Evolutionary conservation across 2,329 filamentous ascomycete genomes (phyloP).

Genomic region (Colletotrichum eremochloae): DNA sequence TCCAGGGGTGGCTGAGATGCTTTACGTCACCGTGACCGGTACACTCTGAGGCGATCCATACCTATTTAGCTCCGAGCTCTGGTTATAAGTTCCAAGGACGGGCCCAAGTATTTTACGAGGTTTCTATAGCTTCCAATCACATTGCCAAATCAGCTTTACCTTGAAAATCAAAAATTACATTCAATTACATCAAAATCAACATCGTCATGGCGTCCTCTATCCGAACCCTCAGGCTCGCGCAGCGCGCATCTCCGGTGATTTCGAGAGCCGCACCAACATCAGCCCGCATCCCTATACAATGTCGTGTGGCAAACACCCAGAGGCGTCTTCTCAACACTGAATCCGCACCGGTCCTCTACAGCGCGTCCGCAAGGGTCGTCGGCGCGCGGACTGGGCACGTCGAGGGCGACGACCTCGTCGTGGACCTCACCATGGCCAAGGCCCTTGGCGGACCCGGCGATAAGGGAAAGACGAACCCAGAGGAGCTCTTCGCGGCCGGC

Average conservation of each 20-base stretch:
- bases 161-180: no score
- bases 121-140: not conserved
- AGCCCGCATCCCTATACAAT: not conserved
- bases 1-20: not conserved
- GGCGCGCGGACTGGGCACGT: constrained; percentile 53
- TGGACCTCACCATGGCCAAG: constrained; percentile 59
- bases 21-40: constrained; percentile 25
- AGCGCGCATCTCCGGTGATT: constrained; percentile 10
- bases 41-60: constrained; percentile 10
- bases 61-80: not conserved
- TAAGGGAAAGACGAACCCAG: constrained; percentile 59
- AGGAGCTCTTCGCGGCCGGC: constrained; percentile 62
- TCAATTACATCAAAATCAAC: not conserved
- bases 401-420: constrained; percentile 47
- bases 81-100: not conserved
- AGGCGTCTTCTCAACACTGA: constrained; percentile 54
- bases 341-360: constrained; percentile 54
- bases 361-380: constrained; percentile 53
- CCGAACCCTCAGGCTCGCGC: constrained; percentile 25
- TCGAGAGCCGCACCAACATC: constrained; percentile 12
- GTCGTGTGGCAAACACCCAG: not conserved
- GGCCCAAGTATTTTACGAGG: no score
- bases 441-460: constrained; percentile 56
- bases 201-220: constrained; percentile 22
- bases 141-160: not conserved